A percentile compares a stretch with the other conserved stretches of the same genome.
phyloP scores from a whole-genome alignment of 1,284 basidiomycete genomes.

The Ustilago shanxiensis region DNA sequence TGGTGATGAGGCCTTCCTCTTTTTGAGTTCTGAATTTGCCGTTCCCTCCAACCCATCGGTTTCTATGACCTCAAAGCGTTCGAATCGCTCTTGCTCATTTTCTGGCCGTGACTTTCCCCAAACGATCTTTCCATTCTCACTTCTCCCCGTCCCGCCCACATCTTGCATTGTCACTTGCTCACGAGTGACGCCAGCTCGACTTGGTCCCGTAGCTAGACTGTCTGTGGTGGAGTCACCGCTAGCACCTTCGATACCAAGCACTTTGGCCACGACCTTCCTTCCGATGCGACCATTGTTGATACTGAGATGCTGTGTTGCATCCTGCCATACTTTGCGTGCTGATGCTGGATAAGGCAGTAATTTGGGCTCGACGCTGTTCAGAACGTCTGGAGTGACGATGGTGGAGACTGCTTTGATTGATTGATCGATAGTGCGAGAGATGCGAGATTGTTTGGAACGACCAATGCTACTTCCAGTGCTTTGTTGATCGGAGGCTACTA shows the following conservation, averaged over 20 bases:
- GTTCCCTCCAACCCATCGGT: neutral
- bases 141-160: slow-evolving; percentile 6
- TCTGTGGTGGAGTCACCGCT: slow-evolving; percentile 26
- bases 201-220: slow-evolving; percentile 31
- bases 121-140: slow-evolving; percentile 24
- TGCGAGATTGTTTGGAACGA: slow-evolving; percentile 7
- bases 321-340: slow-evolving; percentile 18
- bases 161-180: slow-evolving; percentile 3
- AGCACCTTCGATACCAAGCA: slow-evolving; percentile 23
- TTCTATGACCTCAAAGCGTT: slow-evolving; percentile 11
- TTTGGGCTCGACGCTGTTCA: slow-evolving; percentile 22
- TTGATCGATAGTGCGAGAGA: slow-evolving; percentile 10
- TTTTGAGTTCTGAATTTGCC: neutral
- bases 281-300: slow-evolving; percentile 7
- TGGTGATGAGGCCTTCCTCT: slow-evolving; percentile 11
- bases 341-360: slow-evolving; percentile 26
- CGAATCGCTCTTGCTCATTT: neutral
- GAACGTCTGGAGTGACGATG: slow-evolving; percentile 22
- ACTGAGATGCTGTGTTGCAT: slow-evolving; percentile 25
- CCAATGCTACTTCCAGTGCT: neutral
- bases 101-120: slow-evolving; percentile 42
- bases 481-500: slow-evolving; percentile 13
- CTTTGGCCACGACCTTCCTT: slow-evolving; percentile 25
- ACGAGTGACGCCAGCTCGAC: neutral
- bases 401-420: neutral